phyloP scores from a whole-genome alignment of 768 basidiomycete species.

The Panaeolus cyanescens region DNA sequence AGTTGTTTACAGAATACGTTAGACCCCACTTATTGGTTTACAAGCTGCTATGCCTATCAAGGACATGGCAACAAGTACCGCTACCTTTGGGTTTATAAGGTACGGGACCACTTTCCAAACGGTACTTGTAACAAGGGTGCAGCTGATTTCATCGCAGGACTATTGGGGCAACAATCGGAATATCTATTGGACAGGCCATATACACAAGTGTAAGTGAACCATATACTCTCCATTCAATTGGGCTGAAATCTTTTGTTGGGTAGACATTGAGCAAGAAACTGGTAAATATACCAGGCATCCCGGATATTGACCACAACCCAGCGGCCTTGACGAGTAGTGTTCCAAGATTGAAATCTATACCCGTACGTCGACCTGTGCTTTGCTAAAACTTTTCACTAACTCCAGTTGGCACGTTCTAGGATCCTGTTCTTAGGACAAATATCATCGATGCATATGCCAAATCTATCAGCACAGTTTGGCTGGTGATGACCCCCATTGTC shows the following conservation, averaged over 20 bases:
- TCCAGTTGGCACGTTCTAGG: slow-evolving; percentile 31
- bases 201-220: slow-evolving; percentile 51
- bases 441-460: slow-evolving; percentile 63
- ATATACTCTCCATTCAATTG: background rate
- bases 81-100: slow-evolving; percentile 71
- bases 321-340: slow-evolving; percentile 47
- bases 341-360: slow-evolving; percentile 40
- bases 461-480: slow-evolving; percentile 64
- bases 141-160: slow-evolving; percentile 45
- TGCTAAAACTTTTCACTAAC: slow-evolving; percentile 6
- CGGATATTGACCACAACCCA: slow-evolving; percentile 36
- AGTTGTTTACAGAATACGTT: background rate
- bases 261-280: slow-evolving; percentile 40
- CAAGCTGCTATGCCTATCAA: slow-evolving; percentile 86
- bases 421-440: slow-evolving; percentile 45
- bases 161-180: slow-evolving; percentile 74
- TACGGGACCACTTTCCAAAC: slow-evolving; percentile 24
- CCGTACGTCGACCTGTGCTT: too few relatives aligned
- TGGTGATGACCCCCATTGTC: slow-evolving; percentile 59
- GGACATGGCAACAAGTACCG: slow-evolving; percentile 83
- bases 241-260: background rate
- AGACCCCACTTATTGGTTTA: slow-evolving; percentile 69
- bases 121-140: background rate
- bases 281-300: slow-evolving; percentile 29
- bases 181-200: slow-evolving; percentile 72